phyloP scores from a whole-genome alignment of 371 early-diverging fungal species.

The Zopfochytrium polystomum region DNA sequence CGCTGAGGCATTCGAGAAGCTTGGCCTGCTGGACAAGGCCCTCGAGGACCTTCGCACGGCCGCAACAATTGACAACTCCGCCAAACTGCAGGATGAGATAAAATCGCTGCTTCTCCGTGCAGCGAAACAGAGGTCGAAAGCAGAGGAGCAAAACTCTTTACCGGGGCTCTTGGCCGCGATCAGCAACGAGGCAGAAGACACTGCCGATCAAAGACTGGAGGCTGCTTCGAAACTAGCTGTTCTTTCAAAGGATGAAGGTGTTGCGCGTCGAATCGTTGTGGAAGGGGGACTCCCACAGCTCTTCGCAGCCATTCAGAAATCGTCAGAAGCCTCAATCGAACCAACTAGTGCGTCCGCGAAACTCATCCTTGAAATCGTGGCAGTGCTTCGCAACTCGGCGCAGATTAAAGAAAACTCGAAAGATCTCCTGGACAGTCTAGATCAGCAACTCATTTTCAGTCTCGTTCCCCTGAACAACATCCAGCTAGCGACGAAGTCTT shows the following conservation, averaged over 20 bases:
- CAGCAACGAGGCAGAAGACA: neutral
- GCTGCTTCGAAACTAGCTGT: neutral
- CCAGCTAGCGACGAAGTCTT: neutral
- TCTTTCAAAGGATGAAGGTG: neutral
- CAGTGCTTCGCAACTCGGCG: neutral
- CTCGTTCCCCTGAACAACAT: slow-evolving; percentile 8
- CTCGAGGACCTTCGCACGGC: neutral
- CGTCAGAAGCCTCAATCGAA: neutral
- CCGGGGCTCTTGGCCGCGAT: neutral
- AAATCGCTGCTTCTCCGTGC: neutral
- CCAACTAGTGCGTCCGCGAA: neutral
- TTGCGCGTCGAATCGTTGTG: neutral
- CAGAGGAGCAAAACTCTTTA: neutral
- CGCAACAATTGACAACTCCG: neutral
- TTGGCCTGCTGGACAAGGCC: neutral
- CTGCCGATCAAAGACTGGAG: neutral
- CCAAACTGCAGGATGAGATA: neutral
- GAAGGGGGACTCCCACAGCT: neutral
- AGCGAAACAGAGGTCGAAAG: neutral
- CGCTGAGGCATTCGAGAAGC: neutral
- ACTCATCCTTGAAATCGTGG: slow-evolving; percentile 1
- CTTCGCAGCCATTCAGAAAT: neutral
- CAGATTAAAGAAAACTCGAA: neutral
- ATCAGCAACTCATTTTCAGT: neutral
- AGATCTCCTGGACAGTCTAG: neutral